These are phyloP conservation scores for Ilyonectria destructans DNA, from an alignment of 2,329 filamentous ascomycete genomes.

Conservation along the genomic window DNA sequence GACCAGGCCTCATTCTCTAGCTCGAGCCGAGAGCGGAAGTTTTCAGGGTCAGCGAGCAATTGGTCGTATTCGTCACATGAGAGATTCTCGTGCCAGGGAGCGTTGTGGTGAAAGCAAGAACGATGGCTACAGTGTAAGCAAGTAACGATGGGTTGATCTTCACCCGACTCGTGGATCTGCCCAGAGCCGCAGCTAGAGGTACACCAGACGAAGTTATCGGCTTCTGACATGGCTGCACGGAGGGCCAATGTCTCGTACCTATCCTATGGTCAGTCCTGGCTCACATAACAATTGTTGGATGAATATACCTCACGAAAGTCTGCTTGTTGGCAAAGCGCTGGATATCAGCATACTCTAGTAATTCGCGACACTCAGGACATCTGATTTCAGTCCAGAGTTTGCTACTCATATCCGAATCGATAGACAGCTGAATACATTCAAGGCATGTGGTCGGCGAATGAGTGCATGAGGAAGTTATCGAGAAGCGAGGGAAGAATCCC, in stretches of 20 bases:
- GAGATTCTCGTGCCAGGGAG: slow-evolving; percentile 60
- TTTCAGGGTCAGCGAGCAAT: slow-evolving; percentile 56
- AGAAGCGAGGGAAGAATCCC: slow-evolving; percentile 52
- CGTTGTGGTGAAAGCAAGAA: slow-evolving; percentile 61
- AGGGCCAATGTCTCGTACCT: slow-evolving; percentile 63
- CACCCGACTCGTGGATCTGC: slow-evolving; percentile 65
- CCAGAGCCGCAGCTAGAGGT: slow-evolving; percentile 67
- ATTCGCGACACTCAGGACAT: slow-evolving; percentile 67
- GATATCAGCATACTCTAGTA: slow-evolving; percentile 63
- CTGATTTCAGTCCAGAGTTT: slow-evolving; percentile 63
- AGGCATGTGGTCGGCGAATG: slow-evolving; percentile 55
- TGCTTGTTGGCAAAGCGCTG: slow-evolving; percentile 61
- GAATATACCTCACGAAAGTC: slow-evolving; percentile 60
- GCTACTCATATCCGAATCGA: slow-evolving; percentile 53
- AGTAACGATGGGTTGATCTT: slow-evolving; percentile 58
- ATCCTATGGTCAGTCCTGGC: slow-evolving; percentile 16
- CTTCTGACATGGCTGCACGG: slow-evolving; percentile 59
- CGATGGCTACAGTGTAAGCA: slow-evolving; percentile 59
- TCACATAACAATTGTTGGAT: not conserved
- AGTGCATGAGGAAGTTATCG: slow-evolving; percentile 53
- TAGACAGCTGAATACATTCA: slow-evolving; percentile 55
- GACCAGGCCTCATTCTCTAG: slow-evolving; percentile 52
- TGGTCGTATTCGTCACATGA: slow-evolving; percentile 62
- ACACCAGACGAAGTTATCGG: slow-evolving; percentile 69
- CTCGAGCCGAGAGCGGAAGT: slow-evolving; percentile 58